Evolutionary conservation across 2,329 filamentous ascomycete species (phyloP), one percentile per base, ranked within the genome.

Genomic region (Penicillium frequentans): DNA sequence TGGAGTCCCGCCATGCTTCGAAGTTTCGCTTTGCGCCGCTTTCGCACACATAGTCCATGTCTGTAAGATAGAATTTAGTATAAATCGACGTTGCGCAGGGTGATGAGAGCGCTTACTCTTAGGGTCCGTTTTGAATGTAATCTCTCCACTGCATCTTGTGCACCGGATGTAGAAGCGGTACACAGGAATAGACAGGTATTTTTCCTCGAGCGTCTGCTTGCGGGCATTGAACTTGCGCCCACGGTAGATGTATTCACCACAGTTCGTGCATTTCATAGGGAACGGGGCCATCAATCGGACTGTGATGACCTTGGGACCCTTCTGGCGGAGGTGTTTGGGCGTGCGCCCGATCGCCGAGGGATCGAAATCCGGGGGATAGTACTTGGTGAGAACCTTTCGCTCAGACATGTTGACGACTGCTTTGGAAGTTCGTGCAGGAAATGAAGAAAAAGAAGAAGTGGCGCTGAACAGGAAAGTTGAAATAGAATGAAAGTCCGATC

Each of bases 191-290:
- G 85, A 85, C 47, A 96, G 86, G 78, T 99, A 99, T 65, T 89
- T 90, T 68, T 97, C 90, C 21, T 95, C 90, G 0, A 91, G 91
- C 0, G 90, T 96, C 71, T 97, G 92, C 71, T 99, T 99, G 35
- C 91, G 84, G 3, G 91, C 89, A 77, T 98, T 98, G 83, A 98
- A 98, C 70, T 97, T 98, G 59, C 93, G 86, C 0, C 93, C 93
- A 67, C 91, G 91, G 81, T 96, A 93, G 70, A 96, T 95, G 79
- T 89, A 96, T 76, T 96, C 90, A 45, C 52, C 73, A 55, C 73
- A 75, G 54, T 69, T 44, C 66, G 77, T 86, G 73, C 90, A 93
- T 70, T 87, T 88, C 86, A 93, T 91, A 51, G 83, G 86, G 76
- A 93, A 95, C 4, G 91, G 91, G 0, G 90, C 89, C 91, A 97